Evolutionary conservation across 2,329 filamentous ascomycete species (phyloP), one percentile per base, ranked within the genome.

Genomic region (Orbilia oligospora): DNA sequence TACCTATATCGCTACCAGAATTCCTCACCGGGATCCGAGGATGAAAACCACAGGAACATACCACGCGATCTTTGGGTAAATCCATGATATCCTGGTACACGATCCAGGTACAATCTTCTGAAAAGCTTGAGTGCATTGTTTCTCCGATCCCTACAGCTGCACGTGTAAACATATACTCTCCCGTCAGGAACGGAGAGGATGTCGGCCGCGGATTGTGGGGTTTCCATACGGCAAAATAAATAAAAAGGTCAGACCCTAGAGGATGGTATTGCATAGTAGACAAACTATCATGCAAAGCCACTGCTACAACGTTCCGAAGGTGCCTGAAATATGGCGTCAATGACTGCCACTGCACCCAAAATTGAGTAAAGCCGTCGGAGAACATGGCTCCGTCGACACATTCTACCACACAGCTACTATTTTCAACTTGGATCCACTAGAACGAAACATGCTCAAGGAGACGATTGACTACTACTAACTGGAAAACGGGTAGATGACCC

Each of bases 61-160:
- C 61, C 58, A 71, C 73, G 61, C 73, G 68, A 77, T 68, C 41
- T 30, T 24, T 67, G 73, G 67, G 63, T 77, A 77, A 77, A 71
- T 67, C 46, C 61, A 55, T 20, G 22, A 18, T 46, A 61, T 63
- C 63, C 73, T 38, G 27, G 68, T 64, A 38, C 46, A 22, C 51
- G 49, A 55, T 58, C 64, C 33, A 55, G 41, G 63, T 12, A 51
- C 48, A 44, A 44, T 41, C 22, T 22, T 66, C 68, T 66, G 18
- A 56, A 63, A 69, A 64, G 63, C 27, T 66, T 75, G 71, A 55
- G 64, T 55, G 46, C 53, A 63, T 69, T 53, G 51, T 64, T 64
- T 33, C 51, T 63, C 64, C 64, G 64, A 68, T 49, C 36, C 38
- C 16, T 61, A 64, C 49, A 12, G 44, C 27, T 48, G 14, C 49